A percentile compares a stretch with the other conserved stretches of the same genome.
Evolutionary conservation across 495 filamentous ascomycete species (phyloP).

Genomic region (Penicillium argentinense): DNA sequence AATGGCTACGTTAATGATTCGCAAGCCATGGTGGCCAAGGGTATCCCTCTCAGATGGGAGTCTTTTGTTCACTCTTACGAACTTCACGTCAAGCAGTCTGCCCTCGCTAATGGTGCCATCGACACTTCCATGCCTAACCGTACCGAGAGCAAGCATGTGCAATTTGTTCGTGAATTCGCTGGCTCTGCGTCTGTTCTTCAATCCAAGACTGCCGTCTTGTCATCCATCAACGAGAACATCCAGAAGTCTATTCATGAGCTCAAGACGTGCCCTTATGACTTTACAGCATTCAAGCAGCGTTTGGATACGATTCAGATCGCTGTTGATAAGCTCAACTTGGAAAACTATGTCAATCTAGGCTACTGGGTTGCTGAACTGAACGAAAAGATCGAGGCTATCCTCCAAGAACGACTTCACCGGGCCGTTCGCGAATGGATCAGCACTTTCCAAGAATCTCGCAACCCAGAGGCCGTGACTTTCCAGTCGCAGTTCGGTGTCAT

Average conservation of each 20-base stretch:
- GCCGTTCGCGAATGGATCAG: slow-evolving; percentile 83
- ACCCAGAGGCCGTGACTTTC: slow-evolving; percentile 29
- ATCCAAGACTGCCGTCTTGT: slow-evolving; percentile 74
- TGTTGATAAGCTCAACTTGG: slow-evolving; percentile 92
- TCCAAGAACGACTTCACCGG: slow-evolving; percentile 73
- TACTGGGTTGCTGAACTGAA: slow-evolving; percentile 89
- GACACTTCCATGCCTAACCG: slow-evolving; percentile 57
- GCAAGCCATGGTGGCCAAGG: slow-evolving; percentile 76
- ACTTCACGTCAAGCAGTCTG: slow-evolving; percentile 74
- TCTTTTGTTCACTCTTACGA: slow-evolving; percentile 97
- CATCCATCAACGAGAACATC: slow-evolving; percentile 76
- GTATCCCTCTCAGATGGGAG: slow-evolving; percentile 89
- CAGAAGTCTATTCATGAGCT: slow-evolving; percentile 80
- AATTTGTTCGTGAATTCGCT: slow-evolving; percentile 93
- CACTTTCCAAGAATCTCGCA: slow-evolving; percentile 66
- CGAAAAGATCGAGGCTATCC: slow-evolving; percentile 70
- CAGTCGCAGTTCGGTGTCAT: slow-evolving; percentile 34
- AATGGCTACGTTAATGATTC: slow-evolving; percentile 89
- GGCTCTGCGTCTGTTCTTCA: slow-evolving; percentile 81
- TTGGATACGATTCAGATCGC: slow-evolving; percentile 81
- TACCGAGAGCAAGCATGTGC: slow-evolving; percentile 87
- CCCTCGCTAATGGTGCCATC: slow-evolving; percentile 55
- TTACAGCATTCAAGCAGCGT: slow-evolving; percentile 70
- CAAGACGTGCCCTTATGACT: slow-evolving; percentile 80
- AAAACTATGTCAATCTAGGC: slow-evolving; percentile 88